These are phyloP conservation scores for Yarrowia bubula DNA, from an alignment of 805 yeast species.

Conservation along the genomic window DNA sequence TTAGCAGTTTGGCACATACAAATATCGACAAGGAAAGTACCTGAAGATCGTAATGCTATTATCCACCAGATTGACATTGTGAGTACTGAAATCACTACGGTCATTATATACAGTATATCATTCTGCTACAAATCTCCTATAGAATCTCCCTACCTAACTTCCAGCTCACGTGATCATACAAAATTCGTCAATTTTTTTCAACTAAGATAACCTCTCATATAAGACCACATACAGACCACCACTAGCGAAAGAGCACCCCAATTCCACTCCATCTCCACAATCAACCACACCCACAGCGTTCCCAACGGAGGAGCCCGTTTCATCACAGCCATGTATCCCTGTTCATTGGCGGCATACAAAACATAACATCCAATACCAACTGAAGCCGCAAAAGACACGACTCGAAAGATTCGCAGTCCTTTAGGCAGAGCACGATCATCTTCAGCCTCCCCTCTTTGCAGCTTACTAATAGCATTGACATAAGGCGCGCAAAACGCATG, in stretches of 20 bases:
- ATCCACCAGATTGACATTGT: too few species aligned
- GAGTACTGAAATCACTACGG: too few species aligned
- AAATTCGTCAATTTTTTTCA: too few species aligned
- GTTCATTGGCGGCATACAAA: slow-evolving; percentile 38
- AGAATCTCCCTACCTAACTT: too few species aligned
- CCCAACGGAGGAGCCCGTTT: slow-evolving; percentile 44
- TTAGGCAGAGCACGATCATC: slow-evolving; percentile 29
- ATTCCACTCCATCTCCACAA: slow-evolving; percentile 43
- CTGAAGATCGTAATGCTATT: too few species aligned
- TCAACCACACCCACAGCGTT: slow-evolving; percentile 44
- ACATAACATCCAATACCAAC: slow-evolving; percentile 40
- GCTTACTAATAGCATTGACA: slow-evolving; percentile 9
- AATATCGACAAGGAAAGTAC: too few species aligned
- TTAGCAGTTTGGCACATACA: too few species aligned
- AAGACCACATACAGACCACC: slow-evolving; percentile 35
- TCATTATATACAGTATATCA: too few species aligned
- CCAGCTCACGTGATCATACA: too few species aligned
- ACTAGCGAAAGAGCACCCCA: slow-evolving; percentile 36
- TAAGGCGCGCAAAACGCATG: slow-evolving; percentile 29
- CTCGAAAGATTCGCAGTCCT: slow-evolving; percentile 31
- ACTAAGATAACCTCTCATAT: slow-evolving; percentile 28
- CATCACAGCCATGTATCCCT: slow-evolving; percentile 44
- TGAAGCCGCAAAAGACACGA: slow-evolving; percentile 32
- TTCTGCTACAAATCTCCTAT: too few species aligned
- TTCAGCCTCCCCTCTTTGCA: neutral